Base-by-base conservation (phyloP, 148 eudicot species). In the Amaranthus cruentus region DNA sequence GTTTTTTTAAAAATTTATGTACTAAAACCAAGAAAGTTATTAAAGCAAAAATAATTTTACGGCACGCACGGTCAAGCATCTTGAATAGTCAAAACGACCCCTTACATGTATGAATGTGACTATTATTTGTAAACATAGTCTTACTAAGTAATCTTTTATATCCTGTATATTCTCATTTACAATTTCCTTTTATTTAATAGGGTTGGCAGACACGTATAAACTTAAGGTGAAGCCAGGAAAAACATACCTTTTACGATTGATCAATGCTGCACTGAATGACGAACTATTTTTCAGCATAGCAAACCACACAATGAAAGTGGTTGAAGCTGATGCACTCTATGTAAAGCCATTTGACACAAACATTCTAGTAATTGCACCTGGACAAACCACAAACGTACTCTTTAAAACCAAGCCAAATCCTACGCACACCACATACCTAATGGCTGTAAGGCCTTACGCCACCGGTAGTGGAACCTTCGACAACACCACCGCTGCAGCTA, bases 191-290 rank as follows among this genome's bases (percentile, higher is more conserved):
- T 28, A 2, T 28, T 28, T 28, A 28, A 13, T 10, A 78, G 81
- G 81, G 11, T 50, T 78, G 70, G 75, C 75, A 78, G 96, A 84
- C 9, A 85, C 89, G 15, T 88, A 80, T 73, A 84, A 77, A 80
- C 78, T 91, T 28, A 88, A 84, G 76, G 96, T 88, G 14, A 72
- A 80, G 81, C 86, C 93, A 1, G 91, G 93, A 4, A 88, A 83
- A 76, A 91, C 93, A 0, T 91, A 91, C 48, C 83, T 87, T 3
- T 81, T 91, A 43, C 92, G 91, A 9, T 50, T 90, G 5, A 84
- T 90, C 87, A 90, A 90, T 58, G 87, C 87, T 85, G 96, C 96
- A 73, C 92, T 88, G 82, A 90, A 86, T 44, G 96, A 87, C 50
- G 91, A 90, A 0, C 92, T 90, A 46, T 88, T 90, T 76, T 90